Evolutionary conservation across 139 green algal genomes (phyloP), one percentile per base, ranked within the genome.

Genomic region (Picochlorum sp.): DNA sequence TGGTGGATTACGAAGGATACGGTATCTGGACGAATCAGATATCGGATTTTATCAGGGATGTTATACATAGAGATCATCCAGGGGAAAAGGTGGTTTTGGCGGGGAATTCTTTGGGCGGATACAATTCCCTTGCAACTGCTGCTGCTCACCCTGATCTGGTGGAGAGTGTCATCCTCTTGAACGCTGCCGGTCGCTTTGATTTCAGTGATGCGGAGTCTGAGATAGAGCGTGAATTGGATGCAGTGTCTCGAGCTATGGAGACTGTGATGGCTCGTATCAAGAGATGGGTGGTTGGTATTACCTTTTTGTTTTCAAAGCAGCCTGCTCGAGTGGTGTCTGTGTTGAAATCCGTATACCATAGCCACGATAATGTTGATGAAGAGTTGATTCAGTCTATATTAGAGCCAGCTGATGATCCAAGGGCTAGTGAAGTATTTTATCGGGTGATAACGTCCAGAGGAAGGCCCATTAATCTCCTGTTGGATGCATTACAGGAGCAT

Each of bases 391-490:
- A 56, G 11, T 87, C 81, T 57, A 84, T 88, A 24, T 50, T 72
- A 24, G 47, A 63, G 26, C 83, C 86, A 5, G 81, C 86, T 2
- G 50, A 75, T 31, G 83, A 93, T 71, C 74, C 80, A 45, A 67
- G 71, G 4, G 85, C 86, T 7, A 60, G 76, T 9, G 85, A 91
- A 54, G 83, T 90, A 4, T 94, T 94, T 67, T 90, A 83, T 76
- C 65, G 79, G 14, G 71, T 94, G 59, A 89, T 88, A 61, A 77
- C 75, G 30, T 71, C 69, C 49, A 73, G 51, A 15, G 56, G 60
- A 8, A 68, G 69, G 26, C 60, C 44, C n/a, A 67, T 92, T 9
- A 84, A 87, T 69, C 34, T 30, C 6, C 63, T 90, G 44, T 58
- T 89, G 26, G 52, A 52, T 45, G 52, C 62, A 20, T 44, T 90